A percentile compares a stretch with the other conserved stretches of the same genome.
Conservation (phyloP, 805 yeast species). For the Lachancea nothofagi region DNA sequence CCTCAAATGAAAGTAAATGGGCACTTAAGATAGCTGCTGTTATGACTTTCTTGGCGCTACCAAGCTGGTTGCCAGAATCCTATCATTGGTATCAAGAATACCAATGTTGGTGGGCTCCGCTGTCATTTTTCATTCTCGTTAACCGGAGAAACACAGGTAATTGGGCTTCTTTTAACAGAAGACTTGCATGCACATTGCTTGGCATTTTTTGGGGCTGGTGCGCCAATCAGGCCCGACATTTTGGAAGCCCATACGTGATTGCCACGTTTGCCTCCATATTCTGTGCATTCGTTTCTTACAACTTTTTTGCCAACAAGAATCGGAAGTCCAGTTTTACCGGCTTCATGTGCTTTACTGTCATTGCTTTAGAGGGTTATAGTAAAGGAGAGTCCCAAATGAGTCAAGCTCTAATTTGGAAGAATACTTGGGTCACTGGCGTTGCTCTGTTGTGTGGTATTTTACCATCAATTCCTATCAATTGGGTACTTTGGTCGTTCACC, state of each 20-base stretch:
- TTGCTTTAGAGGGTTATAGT: slow-evolving; percentile 33
- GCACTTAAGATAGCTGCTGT: slow-evolving; percentile 39
- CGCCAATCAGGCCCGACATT: slow-evolving; percentile 37
- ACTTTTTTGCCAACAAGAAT: slow-evolving; percentile 35
- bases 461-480: slow-evolving; percentile 36
- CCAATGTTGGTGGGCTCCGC: slow-evolving; percentile 42
- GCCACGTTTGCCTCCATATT: slow-evolving; percentile 38
- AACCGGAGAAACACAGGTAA: slow-evolving; percentile 40
- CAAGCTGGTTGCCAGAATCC: slow-evolving; percentile 39
- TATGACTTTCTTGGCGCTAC: slow-evolving; percentile 37
- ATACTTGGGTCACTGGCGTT: slow-evolving; percentile 38
- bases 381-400: slow-evolving; percentile 13
- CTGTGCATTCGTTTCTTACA: slow-evolving; percentile 31
- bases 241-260: slow-evolving; percentile 36
- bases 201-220: slow-evolving; percentile 48
- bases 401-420: slow-evolving; percentile 31
- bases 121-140: slow-evolving; percentile 34
- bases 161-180: slow-evolving; percentile 32
- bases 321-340: slow-evolving; percentile 41
- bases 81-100: slow-evolving; percentile 39
- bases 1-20: slow-evolving; percentile 39
- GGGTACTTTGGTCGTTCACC: slow-evolving; percentile 46
- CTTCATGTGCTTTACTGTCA: slow-evolving; percentile 37
- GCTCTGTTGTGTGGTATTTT: slow-evolving; percentile 38
- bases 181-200: slow-evolving; percentile 34